These are phyloP conservation scores for Penicillium frequentans DNA, from an alignment of 2,329 filamentous ascomycete genomes.

Conservation along the genomic window DNA sequence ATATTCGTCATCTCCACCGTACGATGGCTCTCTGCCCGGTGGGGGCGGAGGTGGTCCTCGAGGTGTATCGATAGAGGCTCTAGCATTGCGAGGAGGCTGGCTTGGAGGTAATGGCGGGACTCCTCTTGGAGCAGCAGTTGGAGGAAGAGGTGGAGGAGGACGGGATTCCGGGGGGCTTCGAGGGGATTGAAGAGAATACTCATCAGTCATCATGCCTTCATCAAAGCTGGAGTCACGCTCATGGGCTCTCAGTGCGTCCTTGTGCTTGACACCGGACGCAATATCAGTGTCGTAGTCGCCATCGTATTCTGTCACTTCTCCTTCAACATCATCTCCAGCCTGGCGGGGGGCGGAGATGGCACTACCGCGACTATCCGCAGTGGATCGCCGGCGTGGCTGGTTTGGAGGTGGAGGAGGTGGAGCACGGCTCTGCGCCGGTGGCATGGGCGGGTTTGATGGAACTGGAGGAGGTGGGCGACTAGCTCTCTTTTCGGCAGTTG, in stretches of 20 bases:
- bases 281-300: slow-evolving; percentile 98
- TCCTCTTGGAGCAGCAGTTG: slow-evolving; percentile 59
- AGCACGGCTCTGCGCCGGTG: slow-evolving; percentile 56
- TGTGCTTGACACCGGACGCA: slow-evolving; percentile 87
- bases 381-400: slow-evolving; percentile 58
- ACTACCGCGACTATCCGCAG: slow-evolving; percentile 52
- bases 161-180: slow-evolving; percentile 40
- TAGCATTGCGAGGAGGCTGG: slow-evolving; percentile 54
- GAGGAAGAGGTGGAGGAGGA: slow-evolving; percentile 54
- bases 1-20: slow-evolving; percentile 53
- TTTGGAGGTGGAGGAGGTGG: slow-evolving; percentile 64
- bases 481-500: slow-evolving; percentile 40
- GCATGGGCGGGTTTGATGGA: slow-evolving; percentile 39
- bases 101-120: slow-evolving; percentile 66
- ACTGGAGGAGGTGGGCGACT: slow-evolving; percentile 47
- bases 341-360: slow-evolving; percentile 45
- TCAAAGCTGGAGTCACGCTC: slow-evolving; percentile 75
- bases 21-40: slow-evolving; percentile 44
- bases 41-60: slow-evolving; percentile 44
- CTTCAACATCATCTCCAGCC: slow-evolving; percentile 64
- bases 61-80: slow-evolving; percentile 33
- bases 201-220: slow-evolving; percentile 59
- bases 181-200: slow-evolving; percentile 52
- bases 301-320: slow-evolving; percentile 90
- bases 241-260: slow-evolving; percentile 86